Percentiles rank a stretch among this genome's conserved stretches.
phyloP scores from a whole-genome alignment of 2,329 filamentous ascomycete genomes.

The Aspergillus caelatus region DNA sequence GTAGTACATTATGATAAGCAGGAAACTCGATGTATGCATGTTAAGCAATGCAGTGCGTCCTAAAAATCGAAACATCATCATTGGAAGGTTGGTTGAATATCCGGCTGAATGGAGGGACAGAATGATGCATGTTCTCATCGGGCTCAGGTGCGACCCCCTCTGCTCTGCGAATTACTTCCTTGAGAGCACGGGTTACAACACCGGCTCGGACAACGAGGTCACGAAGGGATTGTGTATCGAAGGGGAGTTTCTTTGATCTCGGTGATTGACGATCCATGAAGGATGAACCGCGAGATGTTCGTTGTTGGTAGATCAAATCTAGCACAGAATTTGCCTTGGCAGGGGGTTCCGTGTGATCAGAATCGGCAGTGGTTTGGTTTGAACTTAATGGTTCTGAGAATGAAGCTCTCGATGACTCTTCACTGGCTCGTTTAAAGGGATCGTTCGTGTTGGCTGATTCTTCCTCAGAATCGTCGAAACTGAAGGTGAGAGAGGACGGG shows the following conservation, averaged over 20 bases:
- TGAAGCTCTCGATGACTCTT: slow-evolving; percentile 34
- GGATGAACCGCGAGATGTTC: slow-evolving; percentile 35
- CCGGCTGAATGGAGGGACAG: slow-evolving; percentile 51
- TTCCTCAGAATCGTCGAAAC: slow-evolving; percentile 62
- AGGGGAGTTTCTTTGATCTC: slow-evolving; percentile 60
- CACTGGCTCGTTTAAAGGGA: slow-evolving; percentile 34
- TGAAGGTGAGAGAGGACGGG: slow-evolving; percentile 60
- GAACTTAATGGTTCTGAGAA: slow-evolving; percentile 30
- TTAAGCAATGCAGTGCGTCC: slow-evolving; percentile 27
- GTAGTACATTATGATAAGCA: neutral
- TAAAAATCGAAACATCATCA: slow-evolving; percentile 35
- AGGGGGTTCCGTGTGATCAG: slow-evolving; percentile 57
- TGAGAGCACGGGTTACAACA: slow-evolving; percentile 52
- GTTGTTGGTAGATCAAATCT: slow-evolving; percentile 59
- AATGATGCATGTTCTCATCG: slow-evolving; percentile 30
- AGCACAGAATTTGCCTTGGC: slow-evolving; percentile 65
- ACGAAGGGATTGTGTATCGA: slow-evolving; percentile 65
- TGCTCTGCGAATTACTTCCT: slow-evolving; percentile 53
- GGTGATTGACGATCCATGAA: slow-evolving; percentile 27
- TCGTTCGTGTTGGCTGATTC: slow-evolving; percentile 41
- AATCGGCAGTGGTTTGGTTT: slow-evolving; percentile 34
- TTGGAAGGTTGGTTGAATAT: slow-evolving; percentile 49
- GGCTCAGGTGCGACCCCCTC: slow-evolving; percentile 46
- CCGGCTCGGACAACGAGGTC: slow-evolving; percentile 60
- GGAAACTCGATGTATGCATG: neutral